Base-by-base conservation (phyloP, 192 early-diverging fungal genomes). In the Coemansia sp. region DNA sequence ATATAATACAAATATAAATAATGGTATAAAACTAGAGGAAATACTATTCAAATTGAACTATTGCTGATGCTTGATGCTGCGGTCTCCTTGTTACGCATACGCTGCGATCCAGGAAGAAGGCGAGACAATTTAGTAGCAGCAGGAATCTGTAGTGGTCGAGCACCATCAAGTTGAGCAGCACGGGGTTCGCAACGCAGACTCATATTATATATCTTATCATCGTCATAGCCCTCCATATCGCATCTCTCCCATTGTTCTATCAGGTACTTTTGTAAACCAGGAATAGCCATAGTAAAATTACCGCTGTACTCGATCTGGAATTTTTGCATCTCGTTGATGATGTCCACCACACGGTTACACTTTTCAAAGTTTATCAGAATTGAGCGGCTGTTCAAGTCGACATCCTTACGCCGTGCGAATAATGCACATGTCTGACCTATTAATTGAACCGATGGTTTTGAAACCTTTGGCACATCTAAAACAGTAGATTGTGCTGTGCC, bases 281-380 rank as follows among this genome's bases (percentile, higher is more conserved):
- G 78, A 6, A 81, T 80, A 18, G 74, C 77, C 59, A 75, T 76
- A 25, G 77, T 68, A 47, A 82, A 82, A 49, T 82, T 82, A 64
- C 79, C 79, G 53, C 77, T 83, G 41, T 92, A 94, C 31, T 87
- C 83, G 9, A 88, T 67, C 69, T 94, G 91, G 66, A 91, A 94
- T 60, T 85, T 84, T 64, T 86, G 84, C 50, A 94, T 76, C 59
- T 94, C 92, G 49, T 76, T 70, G 53, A 94, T 87, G 8, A 91
- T 82, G 6, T 71, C 67, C 0, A 85, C 77, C 9, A 84, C 68
- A 18, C 85, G 85, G 57, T 86, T 76, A 59, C 87, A 83, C 56
- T 94, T 94, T 70, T 89, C 88, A 78, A 94, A 92, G 69, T 94
- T 94, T 68, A 94, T 87, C 26, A 92, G 80, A n/a, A 74, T 71